phyloP scores from a whole-genome alignment of 768 basidiomycete species.

The Lactarius trivialis region DNA sequence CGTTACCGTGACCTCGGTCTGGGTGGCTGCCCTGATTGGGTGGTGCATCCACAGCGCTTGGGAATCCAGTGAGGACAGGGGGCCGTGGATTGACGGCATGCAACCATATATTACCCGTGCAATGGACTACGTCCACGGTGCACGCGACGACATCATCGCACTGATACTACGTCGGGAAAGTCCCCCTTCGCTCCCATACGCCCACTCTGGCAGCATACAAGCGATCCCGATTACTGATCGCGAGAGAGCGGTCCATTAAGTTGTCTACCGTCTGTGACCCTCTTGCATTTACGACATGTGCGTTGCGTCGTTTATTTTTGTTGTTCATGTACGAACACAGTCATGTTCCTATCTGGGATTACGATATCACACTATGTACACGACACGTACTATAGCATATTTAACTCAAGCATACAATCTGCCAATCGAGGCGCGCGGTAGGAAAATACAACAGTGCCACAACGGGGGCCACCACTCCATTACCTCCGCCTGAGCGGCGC shows the following conservation, averaged over 20 bases:
- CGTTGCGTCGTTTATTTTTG: not conserved
- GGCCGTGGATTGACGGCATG: not conserved
- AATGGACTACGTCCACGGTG: no score
- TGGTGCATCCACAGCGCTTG: constrained; percentile 4
- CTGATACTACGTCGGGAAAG: no score
- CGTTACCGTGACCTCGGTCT: not conserved
- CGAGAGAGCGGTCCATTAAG: not conserved
- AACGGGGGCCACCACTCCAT: no score
- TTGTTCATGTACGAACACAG: not conserved
- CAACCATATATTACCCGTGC: not conserved
- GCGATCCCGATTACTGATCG: not conserved
- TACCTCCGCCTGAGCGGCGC: no score
- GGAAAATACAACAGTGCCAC: not conserved
- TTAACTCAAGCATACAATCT: not conserved
- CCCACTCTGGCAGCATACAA: not conserved
- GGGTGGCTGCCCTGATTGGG: not conserved
- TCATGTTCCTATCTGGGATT: not conserved
- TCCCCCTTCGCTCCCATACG: not conserved
- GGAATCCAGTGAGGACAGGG: not conserved
- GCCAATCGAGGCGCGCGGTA: not conserved
- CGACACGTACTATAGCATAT: not conserved
- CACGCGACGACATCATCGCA: not conserved
- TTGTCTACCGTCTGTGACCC: not conserved
- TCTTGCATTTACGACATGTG: not conserved
- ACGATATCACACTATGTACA: not conserved